A percentile compares a stretch with the other conserved stretches of the same genome.
Conservation (phyloP, 768 basidiomycete genomes). For the Amanita rubescens region DNA sequence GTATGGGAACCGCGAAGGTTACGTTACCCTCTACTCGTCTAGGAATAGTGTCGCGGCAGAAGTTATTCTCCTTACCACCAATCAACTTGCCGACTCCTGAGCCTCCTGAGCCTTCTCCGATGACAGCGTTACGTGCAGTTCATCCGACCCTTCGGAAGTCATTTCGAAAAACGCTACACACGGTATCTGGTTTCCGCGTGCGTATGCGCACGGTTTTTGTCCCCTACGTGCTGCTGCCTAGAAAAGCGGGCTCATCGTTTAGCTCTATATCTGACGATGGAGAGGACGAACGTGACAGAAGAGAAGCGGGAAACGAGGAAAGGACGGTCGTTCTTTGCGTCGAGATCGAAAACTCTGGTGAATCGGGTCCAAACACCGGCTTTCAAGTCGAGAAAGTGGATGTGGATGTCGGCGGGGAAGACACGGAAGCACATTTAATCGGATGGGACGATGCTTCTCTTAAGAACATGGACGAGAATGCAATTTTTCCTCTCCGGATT, state of each 20-base stretch:
- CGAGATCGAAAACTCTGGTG: constrained; percentile 80
- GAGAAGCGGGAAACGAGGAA: constrained; percentile 71
- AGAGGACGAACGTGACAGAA: constrained; percentile 43
- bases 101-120: constrained; percentile 41
- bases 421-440: constrained; percentile 41
- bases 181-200: constrained; percentile 79
- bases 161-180: constrained; percentile 70
- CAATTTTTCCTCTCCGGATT: constrained; percentile 67
- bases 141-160: constrained; percentile 78
- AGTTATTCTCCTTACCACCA: constrained; percentile 56
- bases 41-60: constrained; percentile 58
- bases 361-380: constrained; percentile 48
- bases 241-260: constrained; percentile 20
- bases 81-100: constrained; percentile 34
- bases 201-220: constrained; percentile 94
- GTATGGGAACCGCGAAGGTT: constrained; percentile 23
- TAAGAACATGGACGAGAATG: constrained; percentile 28
- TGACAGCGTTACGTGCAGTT: constrained; percentile 38
- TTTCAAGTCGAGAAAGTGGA: constrained; percentile 74
- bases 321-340: constrained; percentile 85
- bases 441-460: constrained; percentile 55
- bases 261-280: constrained; percentile 21
- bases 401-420: constrained; percentile 66
- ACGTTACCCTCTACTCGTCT: constrained; percentile 65
- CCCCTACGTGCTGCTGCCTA: constrained; percentile 70